Evolutionary conservation across 1,284 basidiomycete species (phyloP), one percentile per base, ranked within the genome.

Genomic region (Laetiporus sulphureus): DNA sequence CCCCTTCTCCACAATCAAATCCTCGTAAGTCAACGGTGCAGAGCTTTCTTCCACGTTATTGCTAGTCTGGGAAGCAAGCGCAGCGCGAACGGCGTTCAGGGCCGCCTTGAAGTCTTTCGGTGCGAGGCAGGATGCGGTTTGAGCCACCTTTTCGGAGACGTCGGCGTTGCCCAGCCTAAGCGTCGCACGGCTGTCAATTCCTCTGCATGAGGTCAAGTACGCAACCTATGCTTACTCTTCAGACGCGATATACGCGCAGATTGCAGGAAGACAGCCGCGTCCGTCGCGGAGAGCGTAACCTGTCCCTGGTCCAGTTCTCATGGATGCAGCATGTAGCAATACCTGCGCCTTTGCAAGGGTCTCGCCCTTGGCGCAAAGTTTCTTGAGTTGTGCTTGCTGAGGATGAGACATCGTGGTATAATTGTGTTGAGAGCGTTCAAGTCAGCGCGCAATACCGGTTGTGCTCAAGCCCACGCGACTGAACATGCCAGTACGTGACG

Each of bases 191-290:
- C 36, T 38, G 25, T 25, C 16, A 10, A 24, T 12, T 15, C 22
- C 13, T 15, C 12, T 21, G 5, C 15, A 19, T 8, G 29, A 23
- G 18, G 10, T 2, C 13, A 8, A 33, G 2, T 12, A n/a, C 6
- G 6, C 11, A 21, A 32, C 6, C 6, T 5, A 39, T 2, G 48
- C 59, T 34, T 38, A 66, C 65, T 56, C 48, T 49, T 60, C 49
- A 4, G 63, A 63, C 6, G 64, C 63, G 27, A 67, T 41, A 44
- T 58, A 64, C 27, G 65, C 62, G 48, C 64, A 66, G 32, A 66
- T 60, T 10, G 63, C 61, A 6, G 59, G 56, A n/a, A 67, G 41
- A n/a, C 21, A 32, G 11, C 47, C 46, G 18, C 50, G 42, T 3
- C 50, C 59, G 21, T 55, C 43, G 10, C 62, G 57, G 3, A 66